phyloP scores from a whole-genome alignment of 345 rosid genomes.

The Euphorbia peplus region DNA sequence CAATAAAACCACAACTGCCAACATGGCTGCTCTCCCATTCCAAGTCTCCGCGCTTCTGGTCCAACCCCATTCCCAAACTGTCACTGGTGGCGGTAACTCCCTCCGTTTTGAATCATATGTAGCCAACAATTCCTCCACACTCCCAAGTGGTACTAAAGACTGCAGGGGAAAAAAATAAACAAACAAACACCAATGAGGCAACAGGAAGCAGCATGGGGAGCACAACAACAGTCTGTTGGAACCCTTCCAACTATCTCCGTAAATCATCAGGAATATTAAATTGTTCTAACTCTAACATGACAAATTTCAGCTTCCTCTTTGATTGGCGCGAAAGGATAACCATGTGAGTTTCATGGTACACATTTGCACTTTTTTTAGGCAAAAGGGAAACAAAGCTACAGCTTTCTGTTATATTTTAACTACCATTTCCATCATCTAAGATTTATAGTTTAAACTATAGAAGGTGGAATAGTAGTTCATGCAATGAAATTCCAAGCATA shows the following conservation, averaged over 20 bases:
- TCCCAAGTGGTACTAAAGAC: conserved; percentile 95
- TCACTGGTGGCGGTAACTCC: conserved; percentile 88
- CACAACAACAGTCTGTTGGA: too few species aligned
- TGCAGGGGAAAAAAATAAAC: conserved; percentile 32
- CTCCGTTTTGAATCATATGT: conserved; percentile 86
- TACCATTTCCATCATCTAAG: background rate
- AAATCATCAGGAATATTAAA: background rate
- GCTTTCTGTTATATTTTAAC: background rate
- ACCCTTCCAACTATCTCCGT: too few species aligned
- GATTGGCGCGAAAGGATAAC: background rate
- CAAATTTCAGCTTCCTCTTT: background rate
- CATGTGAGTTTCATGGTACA: background rate
- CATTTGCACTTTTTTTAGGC: background rate
- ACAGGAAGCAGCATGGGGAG: background rate
- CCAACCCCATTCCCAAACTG: conserved; percentile 99
- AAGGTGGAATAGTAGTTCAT: background rate
- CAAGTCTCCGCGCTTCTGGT: conserved; percentile 99
- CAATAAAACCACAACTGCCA: conserved; percentile 79
- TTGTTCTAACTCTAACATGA: background rate
- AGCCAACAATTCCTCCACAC: conserved; percentile 87
- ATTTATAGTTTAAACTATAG: background rate
- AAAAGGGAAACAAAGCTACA: background rate
- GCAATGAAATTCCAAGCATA: background rate
- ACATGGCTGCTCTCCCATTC: conserved; percentile 99
- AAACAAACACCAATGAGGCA: conserved; percentile 1